Evolutionary conservation across 192 early-diverging fungal species (phyloP).

Genomic region (Entomortierella lignicola): DNA sequence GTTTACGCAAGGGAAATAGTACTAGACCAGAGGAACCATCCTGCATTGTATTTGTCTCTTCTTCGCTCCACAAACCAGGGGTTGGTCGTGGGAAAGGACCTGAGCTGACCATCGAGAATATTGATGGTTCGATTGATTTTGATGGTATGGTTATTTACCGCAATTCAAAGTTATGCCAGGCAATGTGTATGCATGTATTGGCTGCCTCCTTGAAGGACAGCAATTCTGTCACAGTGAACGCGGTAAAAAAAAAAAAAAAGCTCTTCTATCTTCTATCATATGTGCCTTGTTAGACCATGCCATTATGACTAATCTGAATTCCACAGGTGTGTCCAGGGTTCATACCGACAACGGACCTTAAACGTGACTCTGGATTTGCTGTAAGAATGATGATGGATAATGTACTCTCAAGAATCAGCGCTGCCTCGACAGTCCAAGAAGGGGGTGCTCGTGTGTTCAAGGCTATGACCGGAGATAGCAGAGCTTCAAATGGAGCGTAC

Average conservation of each 20-base stretch:
- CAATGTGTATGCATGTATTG: constrained; percentile 24
- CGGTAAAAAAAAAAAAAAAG: constrained; percentile 16
- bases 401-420: constrained; percentile 35
- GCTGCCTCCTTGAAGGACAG: constrained; percentile 18
- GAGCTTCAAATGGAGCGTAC: constrained; percentile 27
- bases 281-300: not conserved
- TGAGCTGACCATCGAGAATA: constrained; percentile 43
- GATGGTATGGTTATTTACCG: constrained; percentile 51
- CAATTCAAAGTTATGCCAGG: constrained; percentile 50
- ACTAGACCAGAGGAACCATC: constrained; percentile 22
- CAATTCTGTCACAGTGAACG: constrained; percentile 27
- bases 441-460: constrained; percentile 38
- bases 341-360: constrained; percentile 47
- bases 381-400: constrained; percentile 41
- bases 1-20: constrained; percentile 7
- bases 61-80: constrained; percentile 40
- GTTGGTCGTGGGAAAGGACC: constrained; percentile 47
- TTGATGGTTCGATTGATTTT: constrained; percentile 39
- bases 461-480: constrained; percentile 13
- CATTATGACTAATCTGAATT: not conserved
- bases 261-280: too few relatives aligned
- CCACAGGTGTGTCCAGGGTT: constrained; percentile 47
- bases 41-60: constrained; percentile 50
- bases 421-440: constrained; percentile 34
- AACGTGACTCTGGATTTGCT: constrained; percentile 40